Conservation (phyloP, 1,139 yeast species). For the Pichia sp. region DNA sequence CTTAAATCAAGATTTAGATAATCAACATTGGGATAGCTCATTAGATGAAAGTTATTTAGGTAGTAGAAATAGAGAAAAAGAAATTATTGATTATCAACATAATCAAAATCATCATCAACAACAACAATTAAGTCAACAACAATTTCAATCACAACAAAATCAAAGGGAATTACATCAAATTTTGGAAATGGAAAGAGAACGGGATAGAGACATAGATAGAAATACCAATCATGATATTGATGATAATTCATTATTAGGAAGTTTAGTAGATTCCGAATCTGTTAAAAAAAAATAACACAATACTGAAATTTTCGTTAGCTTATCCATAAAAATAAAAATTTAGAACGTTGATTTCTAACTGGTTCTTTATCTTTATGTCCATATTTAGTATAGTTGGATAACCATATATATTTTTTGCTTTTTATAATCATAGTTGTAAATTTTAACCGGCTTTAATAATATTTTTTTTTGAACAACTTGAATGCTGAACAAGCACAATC, state of each 20-base stretch:
- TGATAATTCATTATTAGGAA: slow-evolving; percentile 1
- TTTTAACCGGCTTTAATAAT: too few species aligned
- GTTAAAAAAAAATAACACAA: background rate
- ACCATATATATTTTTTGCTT: background rate
- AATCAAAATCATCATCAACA: background rate
- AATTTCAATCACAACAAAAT: background rate
- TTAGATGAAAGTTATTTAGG: slow-evolving; percentile 14
- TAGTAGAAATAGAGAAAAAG: slow-evolving; percentile 8
- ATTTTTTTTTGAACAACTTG: slow-evolving; percentile 10
- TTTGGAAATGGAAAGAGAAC: background rate
- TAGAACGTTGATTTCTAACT: background rate
- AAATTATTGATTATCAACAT: background rate
- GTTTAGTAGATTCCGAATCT: background rate
- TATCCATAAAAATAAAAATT: background rate
- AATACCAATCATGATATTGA: background rate
- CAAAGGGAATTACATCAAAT: background rate
- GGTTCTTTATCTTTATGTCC: background rate
- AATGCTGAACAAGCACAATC: slow-evolving; percentile 20
- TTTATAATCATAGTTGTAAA: background rate
- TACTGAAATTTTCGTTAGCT: background rate
- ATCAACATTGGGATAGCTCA: slow-evolving; percentile 15
- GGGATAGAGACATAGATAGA: background rate
- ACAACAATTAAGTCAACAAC: background rate
- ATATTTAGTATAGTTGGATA: background rate
- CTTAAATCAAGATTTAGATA: slow-evolving; percentile 8